A percentile compares a stretch with the other conserved stretches of the same genome.
phyloP scores from a whole-genome alignment of 768 basidiomycete genomes.

The Auriculariales sp. region DNA sequence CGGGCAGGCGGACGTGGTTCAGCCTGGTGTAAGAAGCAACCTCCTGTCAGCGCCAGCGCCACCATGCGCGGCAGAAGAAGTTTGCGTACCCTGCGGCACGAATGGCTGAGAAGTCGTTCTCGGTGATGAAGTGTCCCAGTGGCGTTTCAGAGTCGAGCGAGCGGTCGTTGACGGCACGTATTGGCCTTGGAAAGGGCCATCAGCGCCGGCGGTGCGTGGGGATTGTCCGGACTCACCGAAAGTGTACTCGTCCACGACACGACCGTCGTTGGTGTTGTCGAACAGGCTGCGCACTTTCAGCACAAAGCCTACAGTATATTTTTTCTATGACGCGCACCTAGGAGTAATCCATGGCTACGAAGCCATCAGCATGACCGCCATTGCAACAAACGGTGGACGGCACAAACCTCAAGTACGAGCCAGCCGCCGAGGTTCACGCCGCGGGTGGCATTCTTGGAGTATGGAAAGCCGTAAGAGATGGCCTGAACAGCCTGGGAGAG shows the following conservation, averaged over 20 bases:
- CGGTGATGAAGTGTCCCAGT: conserved; percentile 62
- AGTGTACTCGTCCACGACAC: conserved; percentile 67
- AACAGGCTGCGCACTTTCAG: conserved; percentile 39
- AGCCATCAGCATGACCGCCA: conserved; percentile 29
- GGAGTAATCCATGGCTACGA: conserved; percentile 66
- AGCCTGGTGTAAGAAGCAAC: not conserved
- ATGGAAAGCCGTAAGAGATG: conserved; percentile 37
- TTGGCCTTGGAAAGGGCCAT: conserved; percentile 19
- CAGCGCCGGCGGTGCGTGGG: not conserved
- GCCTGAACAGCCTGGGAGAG: too few relatives aligned
- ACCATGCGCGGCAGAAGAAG: not conserved
- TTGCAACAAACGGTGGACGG: not conserved
- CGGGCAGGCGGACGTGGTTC: conserved; percentile 34
- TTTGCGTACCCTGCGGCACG: conserved; percentile 1
- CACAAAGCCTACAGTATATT: not conserved
- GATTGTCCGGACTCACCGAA: conserved; percentile 37
- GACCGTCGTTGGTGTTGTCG: conserved; percentile 44
- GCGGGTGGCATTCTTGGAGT: conserved; percentile 58
- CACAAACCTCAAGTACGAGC: conserved; percentile 37
- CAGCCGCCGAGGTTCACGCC: conserved; percentile 74
- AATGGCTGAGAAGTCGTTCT: conserved; percentile 35
- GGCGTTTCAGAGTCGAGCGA: conserved; percentile 32
- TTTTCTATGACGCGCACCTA: conserved; percentile 9
- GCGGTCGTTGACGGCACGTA: conserved; percentile 40
- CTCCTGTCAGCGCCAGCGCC: not conserved